phyloP scores from a whole-genome alignment of 768 basidiomycete species.

The Tylopilus plumbeoviolaceoides region DNA sequence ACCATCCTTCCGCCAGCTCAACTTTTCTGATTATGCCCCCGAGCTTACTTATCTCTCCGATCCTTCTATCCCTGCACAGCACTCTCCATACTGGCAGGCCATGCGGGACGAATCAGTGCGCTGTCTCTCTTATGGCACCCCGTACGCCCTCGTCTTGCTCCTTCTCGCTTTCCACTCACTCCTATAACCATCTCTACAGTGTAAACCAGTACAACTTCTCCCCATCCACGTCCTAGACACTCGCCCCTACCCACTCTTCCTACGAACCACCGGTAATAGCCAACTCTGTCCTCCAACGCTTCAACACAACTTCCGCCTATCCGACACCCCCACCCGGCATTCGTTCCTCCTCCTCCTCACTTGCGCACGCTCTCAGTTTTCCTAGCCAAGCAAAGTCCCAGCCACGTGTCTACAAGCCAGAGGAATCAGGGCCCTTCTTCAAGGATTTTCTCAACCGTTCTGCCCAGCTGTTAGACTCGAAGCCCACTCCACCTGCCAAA shows the following conservation, averaged over 20 bases:
- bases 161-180: constrained; percentile 1
- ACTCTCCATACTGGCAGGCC: constrained; percentile 61
- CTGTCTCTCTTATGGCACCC: constrained; percentile 50
- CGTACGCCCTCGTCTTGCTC: constrained; percentile 36
- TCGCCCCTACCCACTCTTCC: constrained; percentile 40
- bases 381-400: constrained; percentile 28
- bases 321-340: constrained; percentile 67
- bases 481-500: constrained; percentile 14
- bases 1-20: constrained; percentile 38
- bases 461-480: constrained; percentile 43
- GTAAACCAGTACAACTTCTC: constrained; percentile 30
- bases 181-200: constrained; percentile 6
- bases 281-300: constrained; percentile 61
- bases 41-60: constrained; percentile 55
- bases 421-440: constrained; percentile 64
- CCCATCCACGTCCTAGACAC: constrained; percentile 38
- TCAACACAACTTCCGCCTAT: constrained; percentile 58
- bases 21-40: constrained; percentile 65
- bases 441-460: constrained; percentile 50
- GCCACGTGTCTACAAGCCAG: constrained; percentile 40
- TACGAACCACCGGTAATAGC: constrained; percentile 58
- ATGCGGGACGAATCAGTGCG: constrained; percentile 58
- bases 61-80: constrained; percentile 39
- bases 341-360: constrained; percentile 36
- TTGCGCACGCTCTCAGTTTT: constrained; percentile 67